Evolutionary conservation across 306 rosid species (phyloP).

Genomic region (Quercus variabilis): DNA sequence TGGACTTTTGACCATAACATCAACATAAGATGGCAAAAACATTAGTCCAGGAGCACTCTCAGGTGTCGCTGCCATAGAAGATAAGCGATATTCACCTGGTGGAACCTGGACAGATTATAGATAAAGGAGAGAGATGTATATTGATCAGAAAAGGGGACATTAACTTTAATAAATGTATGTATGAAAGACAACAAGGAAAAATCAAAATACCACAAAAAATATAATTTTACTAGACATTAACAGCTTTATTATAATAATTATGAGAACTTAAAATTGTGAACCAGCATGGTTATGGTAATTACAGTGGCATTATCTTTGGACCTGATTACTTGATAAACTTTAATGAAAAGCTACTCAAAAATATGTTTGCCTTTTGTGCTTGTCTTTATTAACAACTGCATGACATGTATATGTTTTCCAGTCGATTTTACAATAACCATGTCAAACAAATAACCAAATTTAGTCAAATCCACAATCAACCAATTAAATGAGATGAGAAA

Average conservation of each 20-base stretch:
- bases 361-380: background rate
- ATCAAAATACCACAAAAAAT: slow-evolving; percentile 3
- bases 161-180: background rate
- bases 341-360: slow-evolving; percentile 8
- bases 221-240: background rate
- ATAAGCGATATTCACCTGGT: slow-evolving; percentile 89
- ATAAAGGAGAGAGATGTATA: slow-evolving; percentile 12
- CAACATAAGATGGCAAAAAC: slow-evolving; percentile 77
- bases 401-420: slow-evolving; percentile 2
- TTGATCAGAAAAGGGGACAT: background rate
- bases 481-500: background rate
- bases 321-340: background rate
- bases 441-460: background rate
- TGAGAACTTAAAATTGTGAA: background rate
- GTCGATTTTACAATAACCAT: background rate
- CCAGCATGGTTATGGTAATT: background rate
- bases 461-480: background rate
- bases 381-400: background rate
- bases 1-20: slow-evolving; percentile 75
- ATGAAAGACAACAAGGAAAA: background rate
- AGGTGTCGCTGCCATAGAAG: slow-evolving; percentile 73
- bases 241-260: background rate
- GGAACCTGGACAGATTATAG: slow-evolving; percentile 54
- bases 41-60: slow-evolving; percentile 83
- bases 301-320: background rate